Evolutionary conservation across 2,329 filamentous ascomycete species (phyloP), one percentile per base, ranked within the genome.

Genomic region (Neonectria hederae): DNA sequence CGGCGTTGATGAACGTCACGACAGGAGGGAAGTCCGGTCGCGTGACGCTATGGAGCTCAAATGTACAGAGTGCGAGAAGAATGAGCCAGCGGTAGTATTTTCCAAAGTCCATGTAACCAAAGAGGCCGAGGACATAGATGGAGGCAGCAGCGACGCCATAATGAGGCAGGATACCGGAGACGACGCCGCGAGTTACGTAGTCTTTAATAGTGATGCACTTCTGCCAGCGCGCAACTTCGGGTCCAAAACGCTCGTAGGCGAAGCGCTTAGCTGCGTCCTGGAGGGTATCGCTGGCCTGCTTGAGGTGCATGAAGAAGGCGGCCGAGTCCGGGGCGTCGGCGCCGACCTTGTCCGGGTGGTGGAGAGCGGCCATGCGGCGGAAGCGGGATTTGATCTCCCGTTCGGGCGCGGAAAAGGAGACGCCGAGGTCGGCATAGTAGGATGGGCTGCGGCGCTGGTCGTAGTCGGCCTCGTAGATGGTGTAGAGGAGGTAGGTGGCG

Each of bases 391-490:
- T 96, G 76, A 99, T 87, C 13, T 90, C 89, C 72, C 87, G 87
- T 57, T 97, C 93, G 57, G 87, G 85, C 11, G 92, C 91, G 61
- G 86, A 78, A 40, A 90, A 84, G 13, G 90, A 83, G 0, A 97
- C 86, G 38, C 89, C 89, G 0, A 99, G 87, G 67, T 91, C 86
- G 51, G 87, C 83, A 81, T 97, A 98, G 82, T 92, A 97, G 78
- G 93, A 90, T 19, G 91, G 89, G 1, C 84, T 82, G 48, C 85
- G 82, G 67, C 88, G 90, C 28, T 97, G 85, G 67, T 93, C 89
- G 82, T 92, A 89, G 84, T 97, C 92, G 74, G 93, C 91, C 81
- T 98, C 95, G 82, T 94, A 96, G 73, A 98, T 89, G 51, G 94
- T 97, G 84, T 97, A 97, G 69, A 91, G 81, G 40, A 98, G 92